Evolutionary conservation across 352 stramenopile species (phyloP), one percentile per base, ranked within the genome.

Genomic region (Globisporangium canariense): DNA sequence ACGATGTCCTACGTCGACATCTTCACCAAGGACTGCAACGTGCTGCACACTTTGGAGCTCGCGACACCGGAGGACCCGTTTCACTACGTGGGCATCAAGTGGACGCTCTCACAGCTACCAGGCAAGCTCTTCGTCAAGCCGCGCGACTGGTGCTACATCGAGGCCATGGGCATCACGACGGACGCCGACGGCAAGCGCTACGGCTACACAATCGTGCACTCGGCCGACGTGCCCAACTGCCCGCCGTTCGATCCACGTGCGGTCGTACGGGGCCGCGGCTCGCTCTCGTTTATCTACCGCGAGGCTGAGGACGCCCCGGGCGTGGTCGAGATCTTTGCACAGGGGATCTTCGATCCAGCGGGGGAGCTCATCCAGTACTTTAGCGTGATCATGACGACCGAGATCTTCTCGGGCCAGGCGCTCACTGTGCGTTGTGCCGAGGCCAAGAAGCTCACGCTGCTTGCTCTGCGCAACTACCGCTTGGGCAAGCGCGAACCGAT

Each of bases 401-500:
- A 73, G 41, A 81, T 83, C 50, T 71, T 86, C 58, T 66, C 54
- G 1, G 69, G 62, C 0, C 52, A 81, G 8, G 65, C 81, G 18
- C 68, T 70, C 41, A 75, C 69, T 3, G 77, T 85, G 9, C 58
- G 63, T 2, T 84, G 74, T 25, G 76, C 78, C 0, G 71, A 85
- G 43, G 78, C 78, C 56, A 87, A 87, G 70, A 85, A 81, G 55
- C 62, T 87, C 18, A 88, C 77, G 51, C 63, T 83, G 20, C 49
- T 88, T 13, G 61, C 76, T 13, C 62, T 62, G 34, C 53, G 45
- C 34, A 67, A 67, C 54, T 58, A 53, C 34, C 46, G 22, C 2
- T 1, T 4, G 4, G 28, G 41, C 41, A 34, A 40, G 7, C 40
- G 32, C 20, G 40, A 61, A 14, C n/a, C 54, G 0, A 7, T 62